Conservation (phyloP, 169 alveolate genomes). For the Plasmodium blacklocki region DNA sequence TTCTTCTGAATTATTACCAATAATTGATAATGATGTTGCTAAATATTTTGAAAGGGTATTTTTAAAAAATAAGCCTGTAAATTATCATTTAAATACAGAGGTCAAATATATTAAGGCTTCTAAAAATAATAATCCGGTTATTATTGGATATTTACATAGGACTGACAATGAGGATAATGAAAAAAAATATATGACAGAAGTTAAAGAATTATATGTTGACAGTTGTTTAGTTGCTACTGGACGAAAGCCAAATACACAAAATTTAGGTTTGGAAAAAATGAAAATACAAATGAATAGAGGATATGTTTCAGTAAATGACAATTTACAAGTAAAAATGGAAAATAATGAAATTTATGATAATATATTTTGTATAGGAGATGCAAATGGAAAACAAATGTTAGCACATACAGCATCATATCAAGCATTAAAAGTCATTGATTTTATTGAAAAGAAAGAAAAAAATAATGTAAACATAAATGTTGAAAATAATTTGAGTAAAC, state of each 20-base stretch:
- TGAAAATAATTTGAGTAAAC: constrained; percentile 11
- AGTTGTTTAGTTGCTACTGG: constrained; percentile 87
- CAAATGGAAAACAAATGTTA: constrained; percentile 80
- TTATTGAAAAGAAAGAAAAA: constrained; percentile 89
- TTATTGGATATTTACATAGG: constrained; percentile 50
- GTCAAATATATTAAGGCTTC: constrained; percentile 51
- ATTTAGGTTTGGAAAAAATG: constrained; percentile 74
- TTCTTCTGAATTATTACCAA: constrained; percentile 76
- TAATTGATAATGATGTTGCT: constrained; percentile 77
- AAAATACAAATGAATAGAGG: constrained; percentile 75
- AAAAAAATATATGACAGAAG: background rate
- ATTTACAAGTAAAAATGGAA: constrained; percentile 71
- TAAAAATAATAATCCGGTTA: constrained; percentile 21
- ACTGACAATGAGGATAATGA: background rate
- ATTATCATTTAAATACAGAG: constrained; percentile 39
- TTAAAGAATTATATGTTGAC: constrained; percentile 78
- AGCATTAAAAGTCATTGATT: constrained; percentile 92
- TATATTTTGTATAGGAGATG: constrained; percentile 82
- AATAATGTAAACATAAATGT: constrained; percentile 15
- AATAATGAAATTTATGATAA: constrained; percentile 47
- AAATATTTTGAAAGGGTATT: constrained; percentile 70
- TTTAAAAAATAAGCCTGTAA: constrained; percentile 55
- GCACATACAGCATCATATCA: constrained; percentile 85
- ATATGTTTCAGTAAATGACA: constrained; percentile 77
- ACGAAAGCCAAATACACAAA: constrained; percentile 83